These are phyloP conservation scores for Leishmania tropica DNA, from an alignment of 208 protist genomes.

Conservation along the genomic window DNA sequence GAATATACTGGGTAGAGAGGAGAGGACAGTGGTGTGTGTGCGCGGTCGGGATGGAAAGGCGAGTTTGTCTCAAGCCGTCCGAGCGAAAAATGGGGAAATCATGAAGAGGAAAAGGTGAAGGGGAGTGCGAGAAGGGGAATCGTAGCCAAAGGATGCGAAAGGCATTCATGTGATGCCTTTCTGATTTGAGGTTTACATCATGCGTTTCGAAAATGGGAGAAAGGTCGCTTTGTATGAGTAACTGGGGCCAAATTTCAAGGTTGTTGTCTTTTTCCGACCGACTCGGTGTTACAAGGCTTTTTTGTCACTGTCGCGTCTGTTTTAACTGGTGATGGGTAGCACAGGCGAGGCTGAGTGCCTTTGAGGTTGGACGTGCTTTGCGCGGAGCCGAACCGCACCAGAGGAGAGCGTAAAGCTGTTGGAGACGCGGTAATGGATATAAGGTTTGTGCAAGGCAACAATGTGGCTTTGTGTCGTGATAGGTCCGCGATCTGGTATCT, in stretches of 20 bases:
- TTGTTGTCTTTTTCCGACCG: not conserved
- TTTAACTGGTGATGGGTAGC: not conserved
- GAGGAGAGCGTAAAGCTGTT: not conserved
- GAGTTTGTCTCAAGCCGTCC: too few species aligned
- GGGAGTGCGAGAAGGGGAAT: too few species aligned
- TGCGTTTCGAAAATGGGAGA: too few species aligned
- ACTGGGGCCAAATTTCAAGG: accelerated
- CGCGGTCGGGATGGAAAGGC: too few species aligned
- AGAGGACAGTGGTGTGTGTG: too few species aligned
- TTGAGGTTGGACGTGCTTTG: not conserved
- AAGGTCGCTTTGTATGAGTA: too few species aligned
- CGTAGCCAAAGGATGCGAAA: too few species aligned
- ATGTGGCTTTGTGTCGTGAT: not conserved
- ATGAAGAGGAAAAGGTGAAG: too few species aligned
- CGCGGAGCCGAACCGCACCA: not conserved
- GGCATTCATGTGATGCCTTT: too few species aligned
- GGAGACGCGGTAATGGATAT: not conserved
- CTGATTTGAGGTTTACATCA: too few species aligned
- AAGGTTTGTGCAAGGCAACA: not conserved
- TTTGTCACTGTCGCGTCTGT: not conserved
- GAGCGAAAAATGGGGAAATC: too few species aligned
- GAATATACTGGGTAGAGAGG: too few species aligned
- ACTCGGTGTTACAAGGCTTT: not conserved
- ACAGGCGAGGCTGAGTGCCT: not conserved
- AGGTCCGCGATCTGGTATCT: not conserved